phyloP scores from a whole-genome alignment of 2,329 filamentous ascomycete genomes.

The Apiospora kogelbergensis region DNA sequence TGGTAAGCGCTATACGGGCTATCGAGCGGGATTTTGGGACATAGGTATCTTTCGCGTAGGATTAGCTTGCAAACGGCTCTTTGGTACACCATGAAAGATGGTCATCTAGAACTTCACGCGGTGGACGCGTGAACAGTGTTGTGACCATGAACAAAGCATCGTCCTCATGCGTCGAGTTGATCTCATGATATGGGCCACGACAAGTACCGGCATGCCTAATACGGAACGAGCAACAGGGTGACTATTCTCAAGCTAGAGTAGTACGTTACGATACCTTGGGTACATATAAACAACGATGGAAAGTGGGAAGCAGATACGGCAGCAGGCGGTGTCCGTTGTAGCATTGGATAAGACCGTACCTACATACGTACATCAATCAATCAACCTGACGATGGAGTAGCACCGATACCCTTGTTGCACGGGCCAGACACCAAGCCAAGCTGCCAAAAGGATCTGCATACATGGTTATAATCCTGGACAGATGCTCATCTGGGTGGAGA shows the following conservation, averaged over 20 bases:
- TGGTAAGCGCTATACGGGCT: not conserved
- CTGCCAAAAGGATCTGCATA: not conserved
- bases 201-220: not conserved
- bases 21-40: not conserved
- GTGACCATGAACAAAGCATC: not conserved
- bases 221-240: not conserved
- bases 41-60: no score
- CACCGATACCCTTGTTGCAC: not conserved
- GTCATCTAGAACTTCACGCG: not conserved
- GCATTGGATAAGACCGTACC: not conserved
- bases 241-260: not conserved
- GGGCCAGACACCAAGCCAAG: not conserved
- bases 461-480: not conserved
- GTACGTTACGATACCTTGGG: not conserved
- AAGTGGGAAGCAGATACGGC: not conserved
- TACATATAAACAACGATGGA: not conserved
- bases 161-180: not conserved
- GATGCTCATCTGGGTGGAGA: not conserved
- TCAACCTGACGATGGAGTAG: not conserved
- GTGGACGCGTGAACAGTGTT: not conserved
- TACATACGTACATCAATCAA: not conserved
- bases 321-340: not conserved
- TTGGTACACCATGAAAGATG: not conserved
- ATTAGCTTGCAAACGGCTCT: not conserved
- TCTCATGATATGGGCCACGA: not conserved